Evolutionary conservation across 2,329 filamentous ascomycete species (phyloP), one percentile per base, ranked within the genome.

Genomic region (Cytospora leucostoma): DNA sequence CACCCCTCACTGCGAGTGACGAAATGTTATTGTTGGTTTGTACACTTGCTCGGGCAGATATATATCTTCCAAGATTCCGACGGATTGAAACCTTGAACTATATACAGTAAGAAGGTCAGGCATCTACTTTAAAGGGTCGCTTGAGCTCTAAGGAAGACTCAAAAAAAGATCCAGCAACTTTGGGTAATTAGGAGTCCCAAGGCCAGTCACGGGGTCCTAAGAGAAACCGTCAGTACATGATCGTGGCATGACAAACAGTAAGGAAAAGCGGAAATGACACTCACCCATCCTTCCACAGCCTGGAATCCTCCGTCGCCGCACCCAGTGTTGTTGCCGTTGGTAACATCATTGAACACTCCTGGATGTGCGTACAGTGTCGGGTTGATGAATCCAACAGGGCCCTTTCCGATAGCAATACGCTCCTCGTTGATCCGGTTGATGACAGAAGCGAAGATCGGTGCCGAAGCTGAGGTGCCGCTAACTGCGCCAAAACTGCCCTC

Each of bases 361-460:
- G 72, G 71, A 55, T 74, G 69, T 12, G 62, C 62, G 47, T 74
- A 74, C 60, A 72, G 17, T 33, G 56, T 50, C 34, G 63, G 74
- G 64, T 76, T 76, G 56, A 77, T 66, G 61, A 76, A 76, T 2
- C 75, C 74, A 0, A 79, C 66, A 0, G 75, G 69, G 21, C 58
- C 67, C 69, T 82, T 79, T 5, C 82, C 81, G 7, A 72, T 74
- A 0, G 78, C 74, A 19, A 88, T 72, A 47, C 84, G 75, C 0
- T 82, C 84, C 68, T 89, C 86, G 67, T 90, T 90, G 62, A 90
- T 74, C 4, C 90, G 78, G 1, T 83, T 77, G 44, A 90, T 76
- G 55, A 90, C 78, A 4, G 79, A 82, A 0, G 84, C 81, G 37
- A 85, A 84, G 0, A 84, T 75, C 0, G 88, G 88, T 0, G 84